A percentile compares a stretch with the other conserved stretches of the same genome.
These are phyloP conservation scores for Lasiodiplodia citricola DNA, from an alignment of 2,329 filamentous ascomycete genomes.

Conservation along the genomic window DNA sequence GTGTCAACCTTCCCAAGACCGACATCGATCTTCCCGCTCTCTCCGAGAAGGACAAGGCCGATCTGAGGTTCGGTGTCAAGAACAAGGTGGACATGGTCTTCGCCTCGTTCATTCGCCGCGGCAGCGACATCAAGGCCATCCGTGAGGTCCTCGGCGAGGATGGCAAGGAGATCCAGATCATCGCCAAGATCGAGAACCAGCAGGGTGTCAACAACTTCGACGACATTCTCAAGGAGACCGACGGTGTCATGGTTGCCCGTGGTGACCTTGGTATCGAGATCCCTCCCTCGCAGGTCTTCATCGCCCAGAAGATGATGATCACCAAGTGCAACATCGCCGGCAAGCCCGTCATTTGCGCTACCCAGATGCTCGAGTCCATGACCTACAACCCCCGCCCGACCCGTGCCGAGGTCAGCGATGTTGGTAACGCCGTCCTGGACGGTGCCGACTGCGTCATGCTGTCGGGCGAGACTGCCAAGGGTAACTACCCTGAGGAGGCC, in stretches of 20 bases:
- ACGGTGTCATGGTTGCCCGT: constrained; percentile 99
- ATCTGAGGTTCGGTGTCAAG: constrained; percentile 95
- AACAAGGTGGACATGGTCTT: constrained; percentile 99
- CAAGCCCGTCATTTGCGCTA: constrained; percentile 98
- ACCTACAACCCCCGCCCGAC: constrained; percentile 99
- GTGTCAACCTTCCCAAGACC: constrained; percentile 98
- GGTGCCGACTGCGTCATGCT: constrained; percentile 99
- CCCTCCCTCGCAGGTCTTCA: constrained; percentile 96
- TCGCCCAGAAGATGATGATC: constrained; percentile 99
- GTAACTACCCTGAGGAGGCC: constrained; percentile 88
- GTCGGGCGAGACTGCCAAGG: constrained; percentile 98
- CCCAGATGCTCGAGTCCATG: constrained; percentile 99
- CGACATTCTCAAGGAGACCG: constrained; percentile 93
- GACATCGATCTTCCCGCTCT: constrained; percentile 97
- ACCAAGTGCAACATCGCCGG: constrained; percentile 99
- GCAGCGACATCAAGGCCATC: constrained; percentile 90
- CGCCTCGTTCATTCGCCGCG: constrained; percentile 95
- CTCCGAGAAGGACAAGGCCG: constrained; percentile 96
- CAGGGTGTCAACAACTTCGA: constrained; percentile 99
- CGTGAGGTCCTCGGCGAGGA: constrained; percentile 88
- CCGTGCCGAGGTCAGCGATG: constrained; percentile 96
- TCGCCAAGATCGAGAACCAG: constrained; percentile 99
- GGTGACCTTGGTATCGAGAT: constrained; percentile 99
- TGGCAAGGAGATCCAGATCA: constrained; percentile 97
- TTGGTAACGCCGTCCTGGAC: constrained; percentile 96